Conservation (phyloP, 2,329 filamentous ascomycete species). For the Beauveria caledonica region DNA sequence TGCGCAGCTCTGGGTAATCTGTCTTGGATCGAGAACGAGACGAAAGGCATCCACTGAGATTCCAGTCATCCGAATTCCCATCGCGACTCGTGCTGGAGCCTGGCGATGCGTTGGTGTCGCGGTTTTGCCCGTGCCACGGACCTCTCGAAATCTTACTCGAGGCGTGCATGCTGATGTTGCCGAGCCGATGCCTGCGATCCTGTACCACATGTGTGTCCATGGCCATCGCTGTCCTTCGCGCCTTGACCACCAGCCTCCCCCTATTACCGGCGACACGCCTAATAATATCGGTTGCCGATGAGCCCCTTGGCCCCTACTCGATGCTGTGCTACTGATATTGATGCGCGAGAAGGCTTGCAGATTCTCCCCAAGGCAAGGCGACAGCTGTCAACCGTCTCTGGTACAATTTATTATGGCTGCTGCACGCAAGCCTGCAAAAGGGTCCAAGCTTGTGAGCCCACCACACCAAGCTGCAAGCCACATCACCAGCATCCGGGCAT, state of each 20-base stretch:
- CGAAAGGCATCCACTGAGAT: background rate
- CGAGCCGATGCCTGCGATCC: background rate
- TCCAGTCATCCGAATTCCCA: background rate
- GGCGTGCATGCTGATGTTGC: background rate
- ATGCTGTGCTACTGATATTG: too few relatives aligned
- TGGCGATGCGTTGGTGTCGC: too few relatives aligned
- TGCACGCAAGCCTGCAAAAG: background rate
- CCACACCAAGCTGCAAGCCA: slow-evolving; percentile 2
- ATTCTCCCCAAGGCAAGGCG: background rate
- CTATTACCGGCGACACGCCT: background rate
- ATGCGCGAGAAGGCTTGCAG: background rate
- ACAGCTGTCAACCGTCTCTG: too few relatives aligned
- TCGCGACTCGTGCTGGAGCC: too few relatives aligned
- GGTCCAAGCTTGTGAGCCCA: background rate
- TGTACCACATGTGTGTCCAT: background rate
- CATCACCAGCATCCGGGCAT: background rate
- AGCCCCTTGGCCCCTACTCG: background rate
- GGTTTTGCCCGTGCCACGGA: too few relatives aligned
- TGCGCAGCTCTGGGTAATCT: background rate
- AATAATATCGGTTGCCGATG: background rate
- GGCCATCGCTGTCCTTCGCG: background rate
- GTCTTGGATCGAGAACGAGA: background rate
- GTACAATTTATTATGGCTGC: too few relatives aligned
- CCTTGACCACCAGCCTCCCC: background rate
- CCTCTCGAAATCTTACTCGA: background rate